phyloP scores from a whole-genome alignment of 2,329 filamentous ascomycete genomes.

The Geosmithia morbida region DNA sequence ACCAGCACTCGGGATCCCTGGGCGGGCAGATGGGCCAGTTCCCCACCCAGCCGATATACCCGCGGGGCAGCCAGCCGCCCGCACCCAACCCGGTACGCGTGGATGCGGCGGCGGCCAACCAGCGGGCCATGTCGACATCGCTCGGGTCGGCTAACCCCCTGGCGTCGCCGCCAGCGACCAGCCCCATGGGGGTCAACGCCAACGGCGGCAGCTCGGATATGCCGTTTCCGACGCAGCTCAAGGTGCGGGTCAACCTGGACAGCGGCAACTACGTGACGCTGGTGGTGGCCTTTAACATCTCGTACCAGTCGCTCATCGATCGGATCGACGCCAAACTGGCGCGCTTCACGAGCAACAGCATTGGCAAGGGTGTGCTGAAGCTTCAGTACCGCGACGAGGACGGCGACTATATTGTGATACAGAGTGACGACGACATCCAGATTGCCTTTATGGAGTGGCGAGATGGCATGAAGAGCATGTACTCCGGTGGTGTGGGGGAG shows the following conservation, averaged over 20 bases:
- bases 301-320: constrained; percentile 84
- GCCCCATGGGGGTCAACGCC: constrained; percentile 19
- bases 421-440: constrained; percentile 91
- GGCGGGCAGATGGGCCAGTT: constrained; percentile 41
- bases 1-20: constrained; percentile 31
- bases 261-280: constrained; percentile 77
- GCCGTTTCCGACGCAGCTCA: constrained; percentile 59
- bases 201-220: constrained; percentile 21
- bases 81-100: constrained; percentile 18
- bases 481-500: constrained; percentile 64
- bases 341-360: constrained; percentile 71
- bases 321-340: constrained; percentile 92
- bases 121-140: constrained; percentile 30
- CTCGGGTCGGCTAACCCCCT: constrained; percentile 17
- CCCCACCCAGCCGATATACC: constrained; percentile 37
- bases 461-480: constrained; percentile 45
- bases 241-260: constrained; percentile 89
- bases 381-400: constrained; percentile 87
- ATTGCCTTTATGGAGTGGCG: constrained; percentile 93
- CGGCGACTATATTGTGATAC: constrained; percentile 83
- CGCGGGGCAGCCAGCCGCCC: constrained; percentile 23
- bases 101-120: constrained; percentile 21
- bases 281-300: constrained; percentile 92
- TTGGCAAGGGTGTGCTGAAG: constrained; percentile 69
- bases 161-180: constrained; percentile 10